Base-by-base conservation (phyloP, 441 rosid genomes). In the Dalechampia spathulata region DNA sequence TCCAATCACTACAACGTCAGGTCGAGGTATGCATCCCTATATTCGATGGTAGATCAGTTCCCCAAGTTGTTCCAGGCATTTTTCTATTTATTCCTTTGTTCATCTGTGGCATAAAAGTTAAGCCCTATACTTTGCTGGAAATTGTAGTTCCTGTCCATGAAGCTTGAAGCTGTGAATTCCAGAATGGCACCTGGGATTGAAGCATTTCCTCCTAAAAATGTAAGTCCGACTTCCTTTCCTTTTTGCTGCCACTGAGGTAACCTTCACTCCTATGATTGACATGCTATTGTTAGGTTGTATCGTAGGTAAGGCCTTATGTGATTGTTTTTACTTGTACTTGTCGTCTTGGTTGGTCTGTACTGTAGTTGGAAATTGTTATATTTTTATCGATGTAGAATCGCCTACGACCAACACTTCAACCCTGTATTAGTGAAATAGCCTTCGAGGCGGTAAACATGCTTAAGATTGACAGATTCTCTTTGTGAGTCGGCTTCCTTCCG, bases 101-200 rank as follows among this genome's bases (percentile, higher is more conserved):
- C 30, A 13, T n/a, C 25, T 3, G 5, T 32, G 48, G 26, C 22
- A 15, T 48, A 26, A 38, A 19, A 61, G 34, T 25, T 48, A 25
- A 66, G 40, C 27, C 30, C 41, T 39, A 42, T 49, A 17, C 43
- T 57, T 42, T 56, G 13, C 56, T 62, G 65, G 61, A 44, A 43
- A 30, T 65, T 72, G 72, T 77, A 90, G 92, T 90, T 90, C 67
- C 67, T 87, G 57, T 90, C 96, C n/a, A 83, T 87, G 96, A 90
- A 90, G 74, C 97, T 90, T 10, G 96, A 85, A 73, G 88, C 94
- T 14, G 89, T 87, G 48, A 87, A 77, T 63, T 49, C 89, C 25
- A 74, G 86, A 76, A 68, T 81, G 74, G 75, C 25, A 65, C 78
- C 83, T 39, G 75, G 72, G 13, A 75, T 81, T 2, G 93, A 84